These are phyloP conservation scores for Pichia sp. DNA, from an alignment of 1,139 yeast species.

Conservation along the genomic window DNA sequence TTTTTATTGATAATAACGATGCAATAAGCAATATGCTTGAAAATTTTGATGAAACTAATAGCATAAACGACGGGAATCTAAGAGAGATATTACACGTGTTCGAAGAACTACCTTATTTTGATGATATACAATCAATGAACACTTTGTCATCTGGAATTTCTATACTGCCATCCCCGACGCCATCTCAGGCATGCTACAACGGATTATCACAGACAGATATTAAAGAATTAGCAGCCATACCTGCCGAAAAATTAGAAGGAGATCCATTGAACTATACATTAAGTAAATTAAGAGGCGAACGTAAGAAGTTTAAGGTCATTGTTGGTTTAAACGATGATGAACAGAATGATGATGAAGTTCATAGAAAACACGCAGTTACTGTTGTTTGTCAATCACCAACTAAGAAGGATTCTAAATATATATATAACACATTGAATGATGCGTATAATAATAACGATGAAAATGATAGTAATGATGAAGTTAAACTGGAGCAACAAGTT, in stretches of 20 bases:
- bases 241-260: constrained; percentile 64
- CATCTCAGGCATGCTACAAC: constrained; percentile 40
- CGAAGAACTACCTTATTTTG: constrained; percentile 15
- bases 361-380: constrained; percentile 18
- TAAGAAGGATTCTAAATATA: too few relatives aligned
- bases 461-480: constrained; percentile 23
- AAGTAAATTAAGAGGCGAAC: constrained; percentile 67
- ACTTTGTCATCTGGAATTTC: constrained; percentile 21
- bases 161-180: constrained; percentile 25
- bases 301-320: constrained; percentile 7
- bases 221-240: constrained; percentile 70
- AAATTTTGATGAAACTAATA: neutral
- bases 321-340: constrained; percentile 21
- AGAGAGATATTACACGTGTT: neutral
- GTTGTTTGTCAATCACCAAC: constrained; percentile 16
- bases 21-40: too few relatives aligned
- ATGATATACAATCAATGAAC: neutral
- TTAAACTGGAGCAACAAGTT: constrained; percentile 27
- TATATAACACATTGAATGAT: neutral
- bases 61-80: too few relatives aligned
- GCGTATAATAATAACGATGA: neutral
- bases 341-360: constrained; percentile 11
- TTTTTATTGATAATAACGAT: neutral
- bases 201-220: constrained; percentile 60
- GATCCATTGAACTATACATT: constrained; percentile 76